Conservation (phyloP, 495 filamentous ascomycete species). For the Talaromyces wortmannii region DNA sequence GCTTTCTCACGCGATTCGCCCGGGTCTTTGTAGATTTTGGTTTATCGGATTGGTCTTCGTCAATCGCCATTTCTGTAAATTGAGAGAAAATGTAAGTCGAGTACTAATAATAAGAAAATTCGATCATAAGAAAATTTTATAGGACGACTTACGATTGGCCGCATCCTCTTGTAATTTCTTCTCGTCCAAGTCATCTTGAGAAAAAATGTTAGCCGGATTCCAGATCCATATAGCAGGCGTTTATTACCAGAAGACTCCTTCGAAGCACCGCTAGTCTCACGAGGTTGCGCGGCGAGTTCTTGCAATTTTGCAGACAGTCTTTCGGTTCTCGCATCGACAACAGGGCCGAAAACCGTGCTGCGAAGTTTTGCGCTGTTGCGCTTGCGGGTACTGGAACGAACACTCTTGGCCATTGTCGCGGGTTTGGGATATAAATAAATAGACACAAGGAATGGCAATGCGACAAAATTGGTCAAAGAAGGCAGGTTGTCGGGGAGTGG, state of each 20-base stretch:
- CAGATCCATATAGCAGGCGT: not conserved
- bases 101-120: not conserved
- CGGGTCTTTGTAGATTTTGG: slow-evolving; percentile 1
- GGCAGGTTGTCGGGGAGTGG: not conserved
- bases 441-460: too few species aligned
- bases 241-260: not conserved
- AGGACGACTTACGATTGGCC: not conserved
- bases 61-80: slow-evolving; percentile 3
- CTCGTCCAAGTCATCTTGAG: not conserved
- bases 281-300: slow-evolving; percentile 65
- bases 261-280: slow-evolving; percentile 18
- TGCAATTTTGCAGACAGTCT: slow-evolving; percentile 75
- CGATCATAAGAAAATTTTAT: too few species aligned
- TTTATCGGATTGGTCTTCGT: not conserved
- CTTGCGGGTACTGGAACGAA: slow-evolving; percentile 68
- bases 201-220: not conserved
- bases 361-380: slow-evolving; percentile 71
- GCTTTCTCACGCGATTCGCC: slow-evolving; percentile 2
- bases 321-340: slow-evolving; percentile 65
- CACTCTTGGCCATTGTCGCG: slow-evolving; percentile 69
- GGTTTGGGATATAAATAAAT: not conserved
- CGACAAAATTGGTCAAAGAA: not conserved
- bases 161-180: not conserved
- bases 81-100: not conserved
- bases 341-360: slow-evolving; percentile 69